Percentiles rank a stretch among this genome's conserved stretches.
Evolutionary conservation across 257 asterid species (phyloP).

Genomic region (Petrea volubilis): DNA sequence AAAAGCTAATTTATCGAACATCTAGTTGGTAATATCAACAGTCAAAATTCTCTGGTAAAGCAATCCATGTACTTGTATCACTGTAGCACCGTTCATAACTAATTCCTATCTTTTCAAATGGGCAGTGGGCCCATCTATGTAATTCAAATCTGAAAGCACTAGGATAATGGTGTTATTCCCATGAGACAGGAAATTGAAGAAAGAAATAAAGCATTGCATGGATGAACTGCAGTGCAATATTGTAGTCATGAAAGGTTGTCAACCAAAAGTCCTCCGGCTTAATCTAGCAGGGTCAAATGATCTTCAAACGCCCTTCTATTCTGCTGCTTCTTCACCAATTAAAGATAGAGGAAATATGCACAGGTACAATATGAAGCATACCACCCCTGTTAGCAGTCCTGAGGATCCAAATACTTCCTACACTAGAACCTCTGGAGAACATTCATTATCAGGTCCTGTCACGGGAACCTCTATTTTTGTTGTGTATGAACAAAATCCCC

Average conservation of each 20-base stretch:
- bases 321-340: constrained; percentile 64
- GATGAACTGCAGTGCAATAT: constrained; percentile 77
- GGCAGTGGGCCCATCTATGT: background rate
- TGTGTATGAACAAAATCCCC: constrained; percentile 73
- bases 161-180: constrained; percentile 29
- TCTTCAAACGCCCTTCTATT: constrained; percentile 51
- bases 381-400: constrained; percentile 69
- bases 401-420: constrained; percentile 59
- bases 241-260: constrained; percentile 81
- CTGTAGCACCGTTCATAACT: no score
- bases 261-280: constrained; percentile 79
- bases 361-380: constrained; percentile 50
- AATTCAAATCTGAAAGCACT: constrained; percentile 21
- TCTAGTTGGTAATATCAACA: background rate
- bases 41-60: background rate
- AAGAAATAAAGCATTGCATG: constrained; percentile 73
- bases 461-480: constrained; percentile 44
- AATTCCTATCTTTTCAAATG: background rate
- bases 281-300: constrained; percentile 58
- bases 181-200: constrained; percentile 70
- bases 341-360: constrained; percentile 31
- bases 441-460: constrained; percentile 50
- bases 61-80: background rate
- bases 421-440: constrained; percentile 50
- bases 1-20: background rate